phyloP scores from a whole-genome alignment of 805 yeast genomes.

The Saccharomycopsis vini region DNA sequence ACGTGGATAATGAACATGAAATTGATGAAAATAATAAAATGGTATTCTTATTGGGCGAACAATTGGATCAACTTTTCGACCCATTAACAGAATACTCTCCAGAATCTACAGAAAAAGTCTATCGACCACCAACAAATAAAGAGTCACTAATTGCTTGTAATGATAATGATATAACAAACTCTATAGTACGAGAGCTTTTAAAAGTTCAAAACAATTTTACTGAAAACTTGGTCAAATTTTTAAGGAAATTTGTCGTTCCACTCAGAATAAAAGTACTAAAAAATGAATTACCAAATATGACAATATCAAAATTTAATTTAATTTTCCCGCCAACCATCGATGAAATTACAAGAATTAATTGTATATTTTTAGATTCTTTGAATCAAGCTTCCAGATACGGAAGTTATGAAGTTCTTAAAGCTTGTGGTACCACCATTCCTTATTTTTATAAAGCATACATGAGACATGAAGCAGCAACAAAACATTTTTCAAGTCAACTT shows the following conservation, averaged over 20 bases:
- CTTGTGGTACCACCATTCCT: slow-evolving; percentile 76
- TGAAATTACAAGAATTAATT: slow-evolving; percentile 83
- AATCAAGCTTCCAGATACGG: slow-evolving; percentile 62
- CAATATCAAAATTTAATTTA: slow-evolving; percentile 60
- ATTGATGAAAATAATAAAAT: slow-evolving; percentile 65
- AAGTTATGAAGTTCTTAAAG: slow-evolving; percentile 65
- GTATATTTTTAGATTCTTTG: slow-evolving; percentile 71
- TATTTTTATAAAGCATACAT: slow-evolving; percentile 88
- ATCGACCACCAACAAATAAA: slow-evolving; percentile 45
- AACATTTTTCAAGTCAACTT: slow-evolving; percentile 43
- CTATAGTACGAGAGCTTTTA: slow-evolving; percentile 59
- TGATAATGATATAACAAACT: slow-evolving; percentile 35
- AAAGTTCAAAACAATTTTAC: slow-evolving; percentile 69
- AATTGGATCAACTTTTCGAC: slow-evolving; percentile 80
- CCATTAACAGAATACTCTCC: slow-evolving; percentile 90
- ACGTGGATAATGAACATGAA: slow-evolving; percentile 42
- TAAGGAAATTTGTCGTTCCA: slow-evolving; percentile 75
- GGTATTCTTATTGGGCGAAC: slow-evolving; percentile 74
- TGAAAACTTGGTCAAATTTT: slow-evolving; percentile 57
- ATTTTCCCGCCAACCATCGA: slow-evolving; percentile 93
- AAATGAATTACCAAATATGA: slow-evolving; percentile 39
- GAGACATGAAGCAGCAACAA: slow-evolving; percentile 89
- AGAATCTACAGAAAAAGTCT: slow-evolving; percentile 67
- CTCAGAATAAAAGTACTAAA: slow-evolving; percentile 60
- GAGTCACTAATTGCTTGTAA: slow-evolving; percentile 4